These are phyloP conservation scores for Podila epicladia DNA, from an alignment of 192 early-diverging fungal species.

Conservation along the genomic window DNA sequence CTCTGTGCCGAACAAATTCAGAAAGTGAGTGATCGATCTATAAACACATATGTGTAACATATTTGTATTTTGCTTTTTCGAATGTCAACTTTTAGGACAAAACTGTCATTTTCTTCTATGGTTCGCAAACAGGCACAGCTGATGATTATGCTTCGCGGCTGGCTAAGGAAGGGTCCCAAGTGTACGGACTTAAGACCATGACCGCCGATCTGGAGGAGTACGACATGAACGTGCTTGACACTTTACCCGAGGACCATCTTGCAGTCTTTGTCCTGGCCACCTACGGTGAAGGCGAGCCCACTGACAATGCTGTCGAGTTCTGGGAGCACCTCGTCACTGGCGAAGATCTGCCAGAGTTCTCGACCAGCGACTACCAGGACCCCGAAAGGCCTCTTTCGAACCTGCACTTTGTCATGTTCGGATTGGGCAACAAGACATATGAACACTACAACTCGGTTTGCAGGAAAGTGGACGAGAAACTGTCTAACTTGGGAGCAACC, in stretches of 20 bases:
- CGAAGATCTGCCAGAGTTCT: slow-evolving; percentile 76
- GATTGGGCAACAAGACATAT: slow-evolving; percentile 91
- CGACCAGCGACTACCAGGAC: slow-evolving; percentile 65
- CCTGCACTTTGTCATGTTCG: slow-evolving; percentile 79
- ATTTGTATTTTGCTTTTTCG: background rate
- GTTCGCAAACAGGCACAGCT: slow-evolving; percentile 98
- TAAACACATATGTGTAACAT: background rate
- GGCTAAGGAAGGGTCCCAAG: slow-evolving; percentile 83
- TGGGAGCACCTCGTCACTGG: slow-evolving; percentile 83
- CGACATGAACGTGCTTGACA: slow-evolving; percentile 85
- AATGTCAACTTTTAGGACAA: slow-evolving; percentile 58
- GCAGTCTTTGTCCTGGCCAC: slow-evolving; percentile 96
- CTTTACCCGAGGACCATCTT: slow-evolving; percentile 73
- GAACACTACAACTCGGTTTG: slow-evolving; percentile 91
- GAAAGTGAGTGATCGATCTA: too few species aligned
- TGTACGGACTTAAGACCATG: slow-evolving; percentile 77
- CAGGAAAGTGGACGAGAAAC: slow-evolving; percentile 71
- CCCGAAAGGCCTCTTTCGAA: slow-evolving; percentile 62
- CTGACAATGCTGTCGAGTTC: slow-evolving; percentile 96
- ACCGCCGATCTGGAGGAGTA: slow-evolving; percentile 92
- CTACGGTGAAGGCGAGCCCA: slow-evolving; percentile 98
- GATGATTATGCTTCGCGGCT: slow-evolving; percentile 96
- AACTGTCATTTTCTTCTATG: slow-evolving; percentile 91
- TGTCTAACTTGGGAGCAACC: slow-evolving; percentile 76
- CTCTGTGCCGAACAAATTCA: too few species aligned